Evolutionary conservation across 495 filamentous ascomycete genomes (phyloP), one percentile per base, ranked within the genome.

Genomic region (Xylaria longipes): DNA sequence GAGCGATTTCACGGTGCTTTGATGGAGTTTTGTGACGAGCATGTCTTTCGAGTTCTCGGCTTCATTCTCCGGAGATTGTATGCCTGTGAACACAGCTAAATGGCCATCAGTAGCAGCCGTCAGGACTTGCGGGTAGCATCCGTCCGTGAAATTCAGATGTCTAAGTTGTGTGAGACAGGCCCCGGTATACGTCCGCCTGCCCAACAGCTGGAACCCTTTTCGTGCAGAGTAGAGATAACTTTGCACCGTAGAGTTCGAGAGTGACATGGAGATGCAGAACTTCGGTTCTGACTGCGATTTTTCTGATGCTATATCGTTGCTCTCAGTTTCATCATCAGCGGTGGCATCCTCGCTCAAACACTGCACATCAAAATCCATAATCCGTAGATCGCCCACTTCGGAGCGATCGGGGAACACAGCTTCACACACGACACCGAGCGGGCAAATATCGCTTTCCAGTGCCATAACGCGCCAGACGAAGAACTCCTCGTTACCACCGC

Each of bases 401-500:
- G 87, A 88, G 15, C 85, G 82, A 27, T 89, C 87, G 0, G 87
- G 87, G 74, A 88, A 91, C 12, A 83, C 79, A 0, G 89, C 89
- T 74, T 93, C 89, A 71, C 90, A 88, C 5, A 90, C 83, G 4
- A 91, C 88, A 48, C 79, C 83, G 37, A 81, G 78, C 43, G 39
- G 90, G 84, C 52, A 91, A 58, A 69, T 62, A 82, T 70, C 89
- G 78, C 43, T 80, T 72, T 56, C 86, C 14, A 94, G 78, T 1
- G 67, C 74, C 1, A 82, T 79, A 14, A 97, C 76, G 41, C 87
- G 84, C 95, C 95, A 99, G 33, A 95, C 87, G 68, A 89, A 95
- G 71, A 98, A 91, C 75, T 98, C 97, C 74, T 97, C 95, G 68
- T 88, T 90, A 0, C 93, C 96, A 15, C 89, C 94, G 72, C 92